Base-by-base conservation (phyloP, 257 asterid genomes). In the Rauvolfia tetraphylla region DNA sequence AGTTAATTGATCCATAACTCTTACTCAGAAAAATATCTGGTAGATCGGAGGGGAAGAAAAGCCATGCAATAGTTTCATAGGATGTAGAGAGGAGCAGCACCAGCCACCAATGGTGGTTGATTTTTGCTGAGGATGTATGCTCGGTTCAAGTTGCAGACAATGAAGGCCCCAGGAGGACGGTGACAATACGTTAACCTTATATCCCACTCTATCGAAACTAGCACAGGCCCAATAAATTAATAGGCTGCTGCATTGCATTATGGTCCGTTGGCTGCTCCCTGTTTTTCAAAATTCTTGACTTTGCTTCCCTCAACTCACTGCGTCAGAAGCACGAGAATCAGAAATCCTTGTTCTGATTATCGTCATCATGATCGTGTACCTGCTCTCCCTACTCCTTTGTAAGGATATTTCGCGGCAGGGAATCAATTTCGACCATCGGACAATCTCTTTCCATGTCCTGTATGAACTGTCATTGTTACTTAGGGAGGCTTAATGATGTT, bases 161-260 rank as follows among this genome's bases (percentile, higher is more conserved):
- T 70, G 73, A 27, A 76, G 22, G 36, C 27, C 38, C 39, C 0
- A 23, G 0, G 4, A 11, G 36, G 81, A 79, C 48, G 17, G 79
- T 69, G 86, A 82, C 86, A 53, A 36, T 70, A 73, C 85, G 74
- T 73, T 80, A 53, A 71, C 88, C 82, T 81, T 81, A 51, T 79
- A 63, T 61, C 17, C 66, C 0, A 49, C 36, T 17, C 42, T 17
- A 62, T 62, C 33, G 42, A 62, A 5, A 31, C n/a, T 33, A 33
- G 36, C 13, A 27, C 38, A 11, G 7, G n/a, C n/a, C n/a, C n/a
- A n/a, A n/a, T n/a, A n/a, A n/a, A n/a, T n/a, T n/a, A n/a, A n/a
- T n/a, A n/a, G n/a, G n/a, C n/a, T n/a, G 14, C 36, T 14, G 20
- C 13, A 4, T 9, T 61, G 42, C 41, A 31, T 5, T 62, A 62